phyloP scores from a whole-genome alignment of 2,329 filamentous ascomycete genomes.

The Triangularia setosa region DNA sequence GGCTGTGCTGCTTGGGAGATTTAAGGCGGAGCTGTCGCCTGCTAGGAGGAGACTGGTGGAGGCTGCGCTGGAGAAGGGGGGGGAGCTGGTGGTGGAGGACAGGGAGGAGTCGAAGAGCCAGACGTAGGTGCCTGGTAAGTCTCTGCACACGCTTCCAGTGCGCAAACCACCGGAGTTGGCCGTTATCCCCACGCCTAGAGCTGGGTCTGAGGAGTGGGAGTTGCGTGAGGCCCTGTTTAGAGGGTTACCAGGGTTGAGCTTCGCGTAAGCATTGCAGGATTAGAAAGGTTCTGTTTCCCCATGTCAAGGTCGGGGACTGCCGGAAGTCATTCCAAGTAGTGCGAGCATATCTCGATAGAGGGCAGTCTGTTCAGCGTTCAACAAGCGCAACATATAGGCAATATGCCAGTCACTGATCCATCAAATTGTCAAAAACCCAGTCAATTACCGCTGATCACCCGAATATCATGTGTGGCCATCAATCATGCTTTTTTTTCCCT shows the following conservation, averaged over 20 bases:
- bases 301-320: neutral
- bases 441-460: conserved; percentile 15
- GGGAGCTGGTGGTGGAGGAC: conserved; percentile 37
- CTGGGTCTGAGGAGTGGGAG: too few relatives aligned
- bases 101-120: conserved; percentile 13
- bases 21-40: conserved; percentile 38
- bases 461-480: conserved; percentile 15
- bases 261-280: too few relatives aligned
- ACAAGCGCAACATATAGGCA: neutral
- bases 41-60: conserved; percentile 41
- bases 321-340: neutral
- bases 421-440: conserved; percentile 4
- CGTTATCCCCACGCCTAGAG: too few relatives aligned
- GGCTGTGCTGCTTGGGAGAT: conserved; percentile 49
- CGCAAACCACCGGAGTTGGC: too few relatives aligned
- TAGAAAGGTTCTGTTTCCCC: too few relatives aligned
- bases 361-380: neutral
- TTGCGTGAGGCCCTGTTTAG: too few relatives aligned
- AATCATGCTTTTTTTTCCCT: conserved; percentile 28
- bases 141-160: neutral
- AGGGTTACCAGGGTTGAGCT: too few relatives aligned
- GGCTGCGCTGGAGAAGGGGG: conserved; percentile 48
- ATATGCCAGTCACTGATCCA: neutral
- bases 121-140: neutral
- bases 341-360: neutral